These are phyloP conservation scores for Porodaedalea pini DNA, from an alignment of 1,284 basidiomycete species.

Conservation along the genomic window DNA sequence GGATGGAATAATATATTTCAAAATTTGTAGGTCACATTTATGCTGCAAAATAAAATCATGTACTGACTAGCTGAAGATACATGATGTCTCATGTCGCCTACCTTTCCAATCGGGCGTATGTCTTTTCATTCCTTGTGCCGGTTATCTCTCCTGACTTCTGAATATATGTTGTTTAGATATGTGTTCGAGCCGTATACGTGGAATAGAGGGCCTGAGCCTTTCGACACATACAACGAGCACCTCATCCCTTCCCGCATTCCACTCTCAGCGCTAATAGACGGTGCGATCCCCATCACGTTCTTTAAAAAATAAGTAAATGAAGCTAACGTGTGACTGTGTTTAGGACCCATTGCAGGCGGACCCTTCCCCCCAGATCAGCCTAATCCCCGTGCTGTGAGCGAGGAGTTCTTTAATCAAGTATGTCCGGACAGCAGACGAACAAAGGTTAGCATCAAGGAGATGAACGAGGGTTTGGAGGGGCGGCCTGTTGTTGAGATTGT, in stretches of 20 bases:
- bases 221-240: conserved; percentile 12
- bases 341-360: conserved; percentile 20
- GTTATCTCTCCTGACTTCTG: neutral
- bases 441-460: conserved; percentile 3
- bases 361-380: conserved; percentile 9
- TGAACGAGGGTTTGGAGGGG: conserved; percentile 4
- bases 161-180: conserved; percentile 9
- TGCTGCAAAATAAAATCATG: neutral
- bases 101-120: conserved; percentile 22
- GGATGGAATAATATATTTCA: conserved; percentile 15
- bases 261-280: conserved; percentile 18
- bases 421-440: conserved; percentile 16
- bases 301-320: too few relatives aligned
- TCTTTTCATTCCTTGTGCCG: neutral
- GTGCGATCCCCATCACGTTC: neutral
- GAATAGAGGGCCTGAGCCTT: conserved; percentile 5
- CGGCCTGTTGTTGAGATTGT: conserved; percentile 11
- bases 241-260: conserved; percentile 21
- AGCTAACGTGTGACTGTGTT: neutral
- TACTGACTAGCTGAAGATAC: neutral
- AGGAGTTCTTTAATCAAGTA: conserved; percentile 17
- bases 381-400: conserved; percentile 17
- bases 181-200: conserved; percentile 21
- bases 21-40: neutral
- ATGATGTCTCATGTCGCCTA: conserved; percentile 21